Conservation (phyloP, 1,284 basidiomycete species). For the Sanguinoderma infundibulare region DNA sequence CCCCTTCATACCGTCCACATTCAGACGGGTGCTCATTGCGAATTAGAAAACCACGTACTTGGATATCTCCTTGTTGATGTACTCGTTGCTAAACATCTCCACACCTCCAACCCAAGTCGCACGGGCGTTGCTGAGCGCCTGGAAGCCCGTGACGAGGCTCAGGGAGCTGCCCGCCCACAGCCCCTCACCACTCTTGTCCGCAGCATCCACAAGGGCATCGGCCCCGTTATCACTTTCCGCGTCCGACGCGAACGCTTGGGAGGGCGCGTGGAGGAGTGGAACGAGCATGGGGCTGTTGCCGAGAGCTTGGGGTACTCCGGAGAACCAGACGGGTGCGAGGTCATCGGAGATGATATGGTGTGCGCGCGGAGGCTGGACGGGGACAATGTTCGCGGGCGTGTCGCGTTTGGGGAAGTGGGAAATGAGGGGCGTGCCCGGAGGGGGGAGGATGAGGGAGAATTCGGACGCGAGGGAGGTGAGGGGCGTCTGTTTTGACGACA, state of each 20-base stretch:
- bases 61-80: constrained; percentile 64
- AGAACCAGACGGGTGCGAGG: constrained; percentile 72
- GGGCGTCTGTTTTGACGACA: constrained; percentile 76
- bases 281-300: constrained; percentile 83
- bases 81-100: constrained; percentile 79
- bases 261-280: constrained; percentile 80
- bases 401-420: constrained; percentile 78
- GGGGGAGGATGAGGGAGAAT: constrained; percentile 77
- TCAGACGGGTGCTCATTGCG: neutral
- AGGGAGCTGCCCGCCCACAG: constrained; percentile 81
- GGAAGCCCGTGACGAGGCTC: constrained; percentile 87
- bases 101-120: constrained; percentile 84
- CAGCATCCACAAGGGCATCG: constrained; percentile 62
- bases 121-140: constrained; percentile 79
- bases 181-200: constrained; percentile 74
- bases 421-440: constrained; percentile 72
- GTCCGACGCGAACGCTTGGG: constrained; percentile 75
- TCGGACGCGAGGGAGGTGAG: constrained; percentile 75
- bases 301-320: constrained; percentile 76
- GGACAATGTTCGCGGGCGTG: constrained; percentile 60
- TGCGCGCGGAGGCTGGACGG: constrained; percentile 49
- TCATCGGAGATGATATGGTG: constrained; percentile 50
- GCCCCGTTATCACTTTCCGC: constrained; percentile 60
- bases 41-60: constrained; percentile 47
- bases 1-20: constrained; percentile 44